Conservation (phyloP, 164 flowering plant species). For the Protea cynaroides region DNA sequence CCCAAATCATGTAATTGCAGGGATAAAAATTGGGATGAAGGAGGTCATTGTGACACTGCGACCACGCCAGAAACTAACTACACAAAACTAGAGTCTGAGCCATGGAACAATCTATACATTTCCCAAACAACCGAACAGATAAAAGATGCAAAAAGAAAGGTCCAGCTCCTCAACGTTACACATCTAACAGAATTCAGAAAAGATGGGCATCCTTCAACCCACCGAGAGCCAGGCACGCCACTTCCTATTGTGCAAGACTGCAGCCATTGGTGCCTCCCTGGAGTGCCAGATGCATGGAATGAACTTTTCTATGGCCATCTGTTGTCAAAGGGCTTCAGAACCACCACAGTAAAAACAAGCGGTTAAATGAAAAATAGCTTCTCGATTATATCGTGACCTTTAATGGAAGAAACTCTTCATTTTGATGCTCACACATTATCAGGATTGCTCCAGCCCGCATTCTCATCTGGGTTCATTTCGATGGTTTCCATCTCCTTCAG, state of each 20-base stretch:
- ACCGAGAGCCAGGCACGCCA: constrained; percentile 58
- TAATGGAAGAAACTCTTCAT: background rate
- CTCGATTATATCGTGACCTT: background rate
- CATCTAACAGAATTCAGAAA: constrained; percentile 53
- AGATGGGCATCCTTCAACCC: constrained; percentile 59
- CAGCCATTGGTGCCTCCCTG: constrained; percentile 77
- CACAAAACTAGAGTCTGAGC: constrained; percentile 41
- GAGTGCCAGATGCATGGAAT: constrained; percentile 82
- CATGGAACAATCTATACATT: constrained; percentile 33
- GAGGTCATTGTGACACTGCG: constrained; percentile 47
- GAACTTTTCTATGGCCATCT: constrained; percentile 50
- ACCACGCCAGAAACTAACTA: constrained; percentile 44
- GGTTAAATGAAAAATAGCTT: background rate
- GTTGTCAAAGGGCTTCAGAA: constrained; percentile 27
- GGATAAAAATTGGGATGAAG: constrained; percentile 62
- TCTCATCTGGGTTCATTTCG: constrained; percentile 41
- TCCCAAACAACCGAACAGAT: constrained; percentile 36
- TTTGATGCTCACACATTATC: constrained; percentile 17
- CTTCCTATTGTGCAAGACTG: constrained; percentile 48
- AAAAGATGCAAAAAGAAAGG: constrained; percentile 25
- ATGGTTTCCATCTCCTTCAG: constrained; percentile 68
- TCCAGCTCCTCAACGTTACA: constrained; percentile 52
- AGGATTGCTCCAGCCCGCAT: constrained; percentile 14
- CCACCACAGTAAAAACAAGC: constrained; percentile 4
- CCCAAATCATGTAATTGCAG: constrained; percentile 30